phyloP scores from a whole-genome alignment of 331 rosid genomes.

The Stylosanthes scabra region DNA sequence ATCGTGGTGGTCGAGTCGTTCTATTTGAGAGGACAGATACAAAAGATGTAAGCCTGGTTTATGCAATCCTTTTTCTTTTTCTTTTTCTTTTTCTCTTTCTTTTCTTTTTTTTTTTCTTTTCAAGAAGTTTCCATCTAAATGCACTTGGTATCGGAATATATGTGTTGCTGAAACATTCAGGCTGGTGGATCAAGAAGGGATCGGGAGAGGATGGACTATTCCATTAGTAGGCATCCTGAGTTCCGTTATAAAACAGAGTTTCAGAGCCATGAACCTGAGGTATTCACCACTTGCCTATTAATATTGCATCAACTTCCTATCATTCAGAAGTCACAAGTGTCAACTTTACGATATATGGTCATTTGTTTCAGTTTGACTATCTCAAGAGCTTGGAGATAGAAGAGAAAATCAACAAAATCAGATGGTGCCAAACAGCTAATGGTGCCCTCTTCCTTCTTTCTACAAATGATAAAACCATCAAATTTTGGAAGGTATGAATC shows the following conservation, averaged over 20 bases:
- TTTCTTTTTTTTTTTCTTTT: neutral
- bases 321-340: slow-evolving; percentile 27
- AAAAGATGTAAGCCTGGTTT: slow-evolving; percentile 72
- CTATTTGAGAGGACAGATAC: slow-evolving; percentile 97
- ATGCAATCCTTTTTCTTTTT: slow-evolving; percentile 3
- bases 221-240: slow-evolving; percentile 82
- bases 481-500: slow-evolving; percentile 89
- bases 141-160: slow-evolving; percentile 28
- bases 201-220: slow-evolving; percentile 75
- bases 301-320: slow-evolving; percentile 20
- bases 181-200: slow-evolving; percentile 80
- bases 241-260: slow-evolving; percentile 97
- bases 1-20: slow-evolving; percentile 98
- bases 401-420: slow-evolving; percentile 96
- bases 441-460: slow-evolving; percentile 88
- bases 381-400: slow-evolving; percentile 97
- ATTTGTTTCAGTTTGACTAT: slow-evolving; percentile 80
- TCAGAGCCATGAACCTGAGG: slow-evolving; percentile 99
- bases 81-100: neutral
- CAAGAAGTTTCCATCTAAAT: neutral
- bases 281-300: slow-evolving; percentile 12
- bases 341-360: slow-evolving; percentile 21
- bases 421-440: slow-evolving; percentile 97
- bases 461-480: slow-evolving; percentile 90
- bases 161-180: slow-evolving; percentile 59